Conservation (phyloP, 2,329 filamentous ascomycete species). For the Hypoxylon sp. region DNA sequence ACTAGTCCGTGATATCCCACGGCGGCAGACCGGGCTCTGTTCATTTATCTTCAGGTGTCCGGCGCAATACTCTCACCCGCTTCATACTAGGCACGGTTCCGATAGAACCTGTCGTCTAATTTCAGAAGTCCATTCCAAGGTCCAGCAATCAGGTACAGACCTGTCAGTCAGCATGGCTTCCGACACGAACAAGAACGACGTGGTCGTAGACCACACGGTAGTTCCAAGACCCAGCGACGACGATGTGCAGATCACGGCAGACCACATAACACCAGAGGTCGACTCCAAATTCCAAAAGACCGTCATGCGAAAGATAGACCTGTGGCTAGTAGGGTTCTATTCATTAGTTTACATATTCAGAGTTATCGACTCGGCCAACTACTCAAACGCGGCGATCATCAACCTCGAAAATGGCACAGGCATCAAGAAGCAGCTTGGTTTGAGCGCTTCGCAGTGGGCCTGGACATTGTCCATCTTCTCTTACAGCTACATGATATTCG, state of each 20-base stretch:
- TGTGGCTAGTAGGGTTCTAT: constrained; percentile 47
- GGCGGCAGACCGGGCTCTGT: neutral
- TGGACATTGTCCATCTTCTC: constrained; percentile 53
- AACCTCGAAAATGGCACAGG: constrained; percentile 51
- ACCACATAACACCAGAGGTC: constrained; percentile 3
- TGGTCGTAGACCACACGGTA: constrained; percentile 16
- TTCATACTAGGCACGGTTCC: too few relatives aligned
- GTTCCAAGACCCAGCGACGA: constrained; percentile 4
- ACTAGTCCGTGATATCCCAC: neutral
- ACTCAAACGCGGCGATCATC: constrained; percentile 53
- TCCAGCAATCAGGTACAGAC: too few relatives aligned
- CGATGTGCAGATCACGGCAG: neutral
- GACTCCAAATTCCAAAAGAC: constrained; percentile 42
- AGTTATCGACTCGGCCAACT: constrained; percentile 51
- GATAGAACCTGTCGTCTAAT: too few relatives aligned
- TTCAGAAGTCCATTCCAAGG: neutral
- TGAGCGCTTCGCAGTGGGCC: constrained; percentile 48
- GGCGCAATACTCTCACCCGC: too few relatives aligned
- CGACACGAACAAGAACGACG: constrained; percentile 13
- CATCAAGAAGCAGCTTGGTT: constrained; percentile 50
- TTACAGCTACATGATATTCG: constrained; percentile 51
- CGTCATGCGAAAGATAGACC: constrained; percentile 48
- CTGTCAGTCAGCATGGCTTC: constrained; percentile 20
- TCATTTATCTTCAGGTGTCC: neutral
- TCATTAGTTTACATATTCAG: constrained; percentile 52